phyloP scores from a whole-genome alignment of 768 basidiomycete genomes.

The Lentinula raphanica region DNA sequence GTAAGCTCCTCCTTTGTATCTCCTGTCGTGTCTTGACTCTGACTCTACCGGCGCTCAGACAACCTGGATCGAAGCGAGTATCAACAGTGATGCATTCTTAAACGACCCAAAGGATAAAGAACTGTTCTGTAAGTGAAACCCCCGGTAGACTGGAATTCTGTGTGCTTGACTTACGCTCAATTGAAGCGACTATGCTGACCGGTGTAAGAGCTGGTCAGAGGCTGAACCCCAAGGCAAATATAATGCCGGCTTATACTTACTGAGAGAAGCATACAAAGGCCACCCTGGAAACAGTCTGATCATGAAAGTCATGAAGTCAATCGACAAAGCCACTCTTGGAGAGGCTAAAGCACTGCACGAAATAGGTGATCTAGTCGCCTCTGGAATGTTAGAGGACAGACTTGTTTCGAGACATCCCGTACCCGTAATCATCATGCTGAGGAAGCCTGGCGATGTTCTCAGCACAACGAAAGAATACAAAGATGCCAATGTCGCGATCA shows the following conservation, averaged over 20 bases:
- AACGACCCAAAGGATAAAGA: neutral
- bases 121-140: neutral
- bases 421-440: neutral
- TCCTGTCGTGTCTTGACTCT: too few relatives aligned
- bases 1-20: neutral
- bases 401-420: neutral
- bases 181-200: neutral
- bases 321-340: neutral
- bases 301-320: neutral
- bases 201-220: neutral
- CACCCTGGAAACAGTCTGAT: neutral
- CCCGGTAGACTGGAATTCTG: neutral
- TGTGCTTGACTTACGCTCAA: too few relatives aligned
- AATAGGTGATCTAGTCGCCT: neutral
- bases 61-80: neutral
- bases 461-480: neutral
- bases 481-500: neutral
- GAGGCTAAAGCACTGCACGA: neutral
- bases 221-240: neutral
- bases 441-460: neutral
- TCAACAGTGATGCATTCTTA: neutral
- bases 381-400: neutral
- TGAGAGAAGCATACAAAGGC: neutral
- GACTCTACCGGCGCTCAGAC: too few relatives aligned
- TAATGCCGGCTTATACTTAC: neutral